Evolutionary conservation across 352 stramenopile species (phyloP).

Genomic region (Blastocystis sp.): DNA sequence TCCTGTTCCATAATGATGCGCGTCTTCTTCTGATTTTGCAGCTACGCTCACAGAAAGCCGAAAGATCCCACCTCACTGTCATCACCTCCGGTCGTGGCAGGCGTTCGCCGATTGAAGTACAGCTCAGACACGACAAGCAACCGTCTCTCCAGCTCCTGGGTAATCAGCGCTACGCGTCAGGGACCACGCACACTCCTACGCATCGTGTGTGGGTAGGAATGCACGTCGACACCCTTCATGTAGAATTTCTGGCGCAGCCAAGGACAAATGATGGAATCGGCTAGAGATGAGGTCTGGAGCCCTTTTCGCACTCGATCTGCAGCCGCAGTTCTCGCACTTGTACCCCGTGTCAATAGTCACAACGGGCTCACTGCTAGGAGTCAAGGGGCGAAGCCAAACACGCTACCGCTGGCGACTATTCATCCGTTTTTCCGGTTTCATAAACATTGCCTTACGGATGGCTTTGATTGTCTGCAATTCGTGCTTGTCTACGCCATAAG

Average conservation of each 20-base stretch:
- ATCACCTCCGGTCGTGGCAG: background rate
- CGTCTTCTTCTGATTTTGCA: background rate
- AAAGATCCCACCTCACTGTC: background rate
- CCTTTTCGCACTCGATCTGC: background rate
- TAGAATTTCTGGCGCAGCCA: constrained; percentile 61
- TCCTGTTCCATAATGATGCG: constrained; percentile 6
- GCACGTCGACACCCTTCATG: constrained; percentile 26
- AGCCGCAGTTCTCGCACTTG: constrained; percentile 70
- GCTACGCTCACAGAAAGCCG: background rate
- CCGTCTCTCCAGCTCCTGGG: constrained; percentile 26
- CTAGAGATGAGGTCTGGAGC: background rate
- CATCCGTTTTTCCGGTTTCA: constrained; percentile 69
- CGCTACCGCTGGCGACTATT: constrained; percentile 42
- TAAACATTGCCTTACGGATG: constrained; percentile 31
- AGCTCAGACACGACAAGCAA: constrained; percentile 40
- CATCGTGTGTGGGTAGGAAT: constrained; percentile 57
- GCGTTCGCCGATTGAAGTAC: constrained; percentile 37
- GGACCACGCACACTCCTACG: background rate
- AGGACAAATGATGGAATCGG: constrained; percentile 41
- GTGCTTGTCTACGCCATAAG: constrained; percentile 27
- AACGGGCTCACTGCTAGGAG: constrained; percentile 5
- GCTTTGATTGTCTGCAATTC: constrained; percentile 21
- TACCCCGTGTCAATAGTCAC: background rate
- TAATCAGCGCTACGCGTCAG: background rate
- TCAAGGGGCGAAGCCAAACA: background rate